Evolutionary conservation across 306 rosid species (phyloP).

Genomic region (Quercus ilex): DNA sequence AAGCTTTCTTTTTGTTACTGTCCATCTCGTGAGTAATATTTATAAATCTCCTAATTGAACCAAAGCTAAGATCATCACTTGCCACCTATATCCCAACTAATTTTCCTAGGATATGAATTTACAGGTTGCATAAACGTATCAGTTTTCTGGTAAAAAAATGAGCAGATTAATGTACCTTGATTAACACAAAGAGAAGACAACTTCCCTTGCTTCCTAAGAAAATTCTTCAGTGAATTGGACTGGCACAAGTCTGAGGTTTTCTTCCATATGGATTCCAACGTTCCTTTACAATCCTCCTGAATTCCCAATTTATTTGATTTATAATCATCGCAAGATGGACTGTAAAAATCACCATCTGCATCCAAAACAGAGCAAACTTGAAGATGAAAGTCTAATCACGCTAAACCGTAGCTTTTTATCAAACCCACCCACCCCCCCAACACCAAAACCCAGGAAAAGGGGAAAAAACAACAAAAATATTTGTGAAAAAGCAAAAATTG

Average conservation of each 20-base stretch:
- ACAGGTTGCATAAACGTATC: neutral
- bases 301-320: constrained; percentile 30
- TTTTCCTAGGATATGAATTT: neutral
- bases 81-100: neutral
- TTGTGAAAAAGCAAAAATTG: neutral
- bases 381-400: neutral
- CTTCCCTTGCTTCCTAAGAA: constrained; percentile 74
- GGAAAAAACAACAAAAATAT: neutral
- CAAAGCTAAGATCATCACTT: neutral
- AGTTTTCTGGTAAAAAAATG: neutral
- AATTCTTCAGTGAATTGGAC: constrained; percentile 54
- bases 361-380: constrained; percentile 20
- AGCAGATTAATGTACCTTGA: constrained; percentile 29
- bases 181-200: constrained; percentile 55
- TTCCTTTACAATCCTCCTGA: constrained; percentile 53
- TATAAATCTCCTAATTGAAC: neutral
- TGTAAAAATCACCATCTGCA: constrained; percentile 25
- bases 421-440: neutral
- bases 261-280: constrained; percentile 71
- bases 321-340: constrained; percentile 25
- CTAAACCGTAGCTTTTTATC: neutral
- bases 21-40: neutral
- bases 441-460: neutral
- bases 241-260: constrained; percentile 63
- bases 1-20: neutral